Evolutionary conservation across 768 basidiomycete genomes (phyloP), one percentile per base, ranked within the genome.

Genomic region (Hypsizygus marmoreus): DNA sequence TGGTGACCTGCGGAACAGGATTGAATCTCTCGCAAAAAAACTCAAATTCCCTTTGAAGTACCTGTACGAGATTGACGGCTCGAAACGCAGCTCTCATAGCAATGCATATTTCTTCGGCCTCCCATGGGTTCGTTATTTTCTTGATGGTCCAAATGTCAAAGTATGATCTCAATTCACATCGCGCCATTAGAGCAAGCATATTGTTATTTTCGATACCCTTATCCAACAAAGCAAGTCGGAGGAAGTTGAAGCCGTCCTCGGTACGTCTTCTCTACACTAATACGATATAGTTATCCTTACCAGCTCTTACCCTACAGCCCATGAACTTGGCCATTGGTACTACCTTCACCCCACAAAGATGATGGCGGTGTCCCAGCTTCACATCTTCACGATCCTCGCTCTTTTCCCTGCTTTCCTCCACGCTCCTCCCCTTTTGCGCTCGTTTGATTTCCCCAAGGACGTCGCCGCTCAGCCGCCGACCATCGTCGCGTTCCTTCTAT

Each of bases 71-170:
- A 97, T 98, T 55, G 95, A 98, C 61, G 97, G 97, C 22, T 93
- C 89, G 26, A 97, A 97, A 72, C 83, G 95, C 37, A 91, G 88
- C 67, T 88, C 91, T 2, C 95, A 99, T 69, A 89, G 86, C 56
- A 97, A 97, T 55, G 95, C 95, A n/a, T 98, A 97, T 72, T 97
- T 97, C 76, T 97, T 93, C 54, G 95, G 95, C 47, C 79, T 97
- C 10, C 95, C 95, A 1, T 95, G 93, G 88, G 91, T 91, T 39
- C 31, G 74, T 69, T 22, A 32, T 24, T 10, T 17, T 4, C 19
- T 28, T 42, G 6, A 14, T 37, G 16, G 23, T 31, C n/a, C n/a
- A n/a, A n/a, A n/a, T n/a, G n/a, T n/a, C n/a, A n/a, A n/a, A n/a
- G n/a, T 30, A 7, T 35, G 16, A 1, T 13, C n/a, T 5, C 8